phyloP scores from a whole-genome alignment of 257 asterid genomes.

The Gynochthodes officinalis region DNA sequence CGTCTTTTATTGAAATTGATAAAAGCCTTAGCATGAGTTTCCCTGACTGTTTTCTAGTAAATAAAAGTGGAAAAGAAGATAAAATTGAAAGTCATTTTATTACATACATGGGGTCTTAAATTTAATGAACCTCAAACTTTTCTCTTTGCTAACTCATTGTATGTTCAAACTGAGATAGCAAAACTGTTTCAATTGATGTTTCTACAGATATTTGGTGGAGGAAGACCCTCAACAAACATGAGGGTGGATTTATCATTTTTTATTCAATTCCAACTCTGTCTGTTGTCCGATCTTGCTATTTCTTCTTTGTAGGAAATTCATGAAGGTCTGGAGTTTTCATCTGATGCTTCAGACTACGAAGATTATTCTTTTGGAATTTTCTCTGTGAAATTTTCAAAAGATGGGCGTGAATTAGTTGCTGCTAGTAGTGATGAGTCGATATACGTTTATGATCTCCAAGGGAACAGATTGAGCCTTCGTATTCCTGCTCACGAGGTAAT shows the following conservation, averaged over 20 bases:
- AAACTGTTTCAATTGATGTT: not conserved
- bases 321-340: slow-evolving; percentile 81
- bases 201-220: not conserved
- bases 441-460: slow-evolving; percentile 85
- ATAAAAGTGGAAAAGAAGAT: no score
- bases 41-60: not conserved
- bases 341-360: slow-evolving; percentile 42
- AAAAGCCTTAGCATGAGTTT: not conserved
- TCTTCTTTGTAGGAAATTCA: slow-evolving; percentile 74
- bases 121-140: not conserved
- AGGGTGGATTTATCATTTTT: not conserved
- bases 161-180: no score
- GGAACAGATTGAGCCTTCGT: slow-evolving; percentile 58
- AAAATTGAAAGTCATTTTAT: no score
- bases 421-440: slow-evolving; percentile 70
- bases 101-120: no score
- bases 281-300: not conserved
- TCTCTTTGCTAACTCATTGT: not conserved
- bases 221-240: not conserved
- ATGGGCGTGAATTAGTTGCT: slow-evolving; percentile 90
- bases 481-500: slow-evolving; percentile 88
- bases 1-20: not conserved
- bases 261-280: not conserved
- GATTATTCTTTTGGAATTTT: slow-evolving; percentile 86
- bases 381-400: slow-evolving; percentile 87